phyloP scores from a whole-genome alignment of 495 filamentous ascomycete genomes.

The Cryomyces minteri region DNA sequence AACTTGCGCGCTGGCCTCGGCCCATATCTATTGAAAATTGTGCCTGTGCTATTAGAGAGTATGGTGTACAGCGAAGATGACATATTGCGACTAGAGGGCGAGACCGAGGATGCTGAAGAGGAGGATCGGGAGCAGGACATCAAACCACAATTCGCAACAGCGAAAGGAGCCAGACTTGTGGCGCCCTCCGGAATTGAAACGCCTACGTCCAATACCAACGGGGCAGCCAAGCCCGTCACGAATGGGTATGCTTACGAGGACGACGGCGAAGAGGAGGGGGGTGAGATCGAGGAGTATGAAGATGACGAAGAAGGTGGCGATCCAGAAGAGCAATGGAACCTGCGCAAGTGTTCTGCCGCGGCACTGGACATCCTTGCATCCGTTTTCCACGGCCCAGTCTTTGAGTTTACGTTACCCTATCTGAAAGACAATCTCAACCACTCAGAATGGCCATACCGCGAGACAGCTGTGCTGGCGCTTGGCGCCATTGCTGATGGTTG shows the following conservation, averaged over 20 bases:
- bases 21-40: constrained; percentile 66
- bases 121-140: constrained; percentile 86
- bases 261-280: constrained; percentile 58
- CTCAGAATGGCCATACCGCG: constrained; percentile 76
- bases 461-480: constrained; percentile 86
- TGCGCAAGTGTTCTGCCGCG: constrained; percentile 94
- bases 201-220: constrained; percentile 27
- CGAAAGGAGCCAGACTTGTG: constrained; percentile 31
- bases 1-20: constrained; percentile 51
- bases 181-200: constrained; percentile 25
- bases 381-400: constrained; percentile 74
- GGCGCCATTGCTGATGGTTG: constrained; percentile 94
- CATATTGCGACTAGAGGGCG: constrained; percentile 61
- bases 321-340: constrained; percentile 86
- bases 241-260: constrained; percentile 7
- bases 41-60: constrained; percentile 77
- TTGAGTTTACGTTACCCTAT: constrained; percentile 81
- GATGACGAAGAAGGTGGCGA: constrained; percentile 58
- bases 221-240: constrained; percentile 5
- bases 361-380: constrained; percentile 87
- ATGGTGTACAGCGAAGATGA: constrained; percentile 97
- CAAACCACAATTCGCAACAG: constrained; percentile 80
- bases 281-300: constrained; percentile 62
- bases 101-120: constrained; percentile 68
- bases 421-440: constrained; percentile 79